These are phyloP conservation scores for Hypomontagnella monticulosa DNA, from an alignment of 495 filamentous ascomycete species.

Conservation along the genomic window DNA sequence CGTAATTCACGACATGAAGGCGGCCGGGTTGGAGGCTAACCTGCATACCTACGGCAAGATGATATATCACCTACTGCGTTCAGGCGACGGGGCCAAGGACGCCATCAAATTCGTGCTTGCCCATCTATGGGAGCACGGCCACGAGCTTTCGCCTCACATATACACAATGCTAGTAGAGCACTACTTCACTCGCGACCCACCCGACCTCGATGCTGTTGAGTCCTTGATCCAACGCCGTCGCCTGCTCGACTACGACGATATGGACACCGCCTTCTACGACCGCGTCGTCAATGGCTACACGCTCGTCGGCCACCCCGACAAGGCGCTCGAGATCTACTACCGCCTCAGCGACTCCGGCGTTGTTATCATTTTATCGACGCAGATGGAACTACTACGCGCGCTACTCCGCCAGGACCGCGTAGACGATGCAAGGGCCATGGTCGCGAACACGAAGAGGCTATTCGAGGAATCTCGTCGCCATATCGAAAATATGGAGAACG, in stretches of 20 bases:
- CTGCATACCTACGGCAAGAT: constrained; percentile 68
- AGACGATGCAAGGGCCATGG: constrained; percentile 45
- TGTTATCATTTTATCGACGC: constrained; percentile 53
- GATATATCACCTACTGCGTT: constrained; percentile 67
- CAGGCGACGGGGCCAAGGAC: constrained; percentile 50
- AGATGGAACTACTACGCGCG: constrained; percentile 57
- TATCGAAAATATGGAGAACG: constrained; percentile 24
- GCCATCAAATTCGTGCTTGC: constrained; percentile 68
- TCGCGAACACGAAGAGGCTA: constrained; percentile 49
- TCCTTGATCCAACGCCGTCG: constrained; percentile 59
- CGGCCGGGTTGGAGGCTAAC: constrained; percentile 63
- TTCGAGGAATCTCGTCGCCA: constrained; percentile 37
- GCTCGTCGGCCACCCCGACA: constrained; percentile 54
- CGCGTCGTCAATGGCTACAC: constrained; percentile 72
- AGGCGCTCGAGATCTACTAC: constrained; percentile 62
- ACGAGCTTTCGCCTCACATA: constrained; percentile 66
- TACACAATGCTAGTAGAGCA: constrained; percentile 77
- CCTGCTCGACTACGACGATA: constrained; percentile 45
- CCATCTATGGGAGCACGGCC: constrained; percentile 62
- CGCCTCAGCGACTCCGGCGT: constrained; percentile 53
- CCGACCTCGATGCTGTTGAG: constrained; percentile 66
- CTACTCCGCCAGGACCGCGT: constrained; percentile 56
- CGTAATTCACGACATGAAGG: constrained; percentile 64
- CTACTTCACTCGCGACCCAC: constrained; percentile 67
- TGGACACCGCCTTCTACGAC: constrained; percentile 74